Evolutionary conservation across 345 rosid genomes (phyloP), one percentile per base, ranked within the genome.

Genomic region (Gossypium arboreum): DNA sequence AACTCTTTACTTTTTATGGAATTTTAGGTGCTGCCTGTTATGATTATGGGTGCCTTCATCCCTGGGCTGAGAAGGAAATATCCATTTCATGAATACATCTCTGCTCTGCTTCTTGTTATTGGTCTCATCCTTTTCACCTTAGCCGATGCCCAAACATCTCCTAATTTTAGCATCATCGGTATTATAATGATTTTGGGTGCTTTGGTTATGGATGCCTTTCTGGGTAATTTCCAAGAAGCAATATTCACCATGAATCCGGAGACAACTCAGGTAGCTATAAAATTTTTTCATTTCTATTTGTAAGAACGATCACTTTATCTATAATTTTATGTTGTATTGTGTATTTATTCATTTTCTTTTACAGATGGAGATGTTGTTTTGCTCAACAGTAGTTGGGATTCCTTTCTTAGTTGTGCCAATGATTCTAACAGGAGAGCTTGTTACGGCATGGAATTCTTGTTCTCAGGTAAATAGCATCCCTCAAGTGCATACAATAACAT

Each of bases 31-130:
- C 75, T 95, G 78, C 99, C 99, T 0, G 99, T 95, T 25, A 95
- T 93, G 99, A 71, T 95, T 62, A 95, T 93, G 97, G 99, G 97
- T 55, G 94, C 99, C 5, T 95, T 95, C 69, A 87, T 95, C 60
- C 99, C 99, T 0, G 98, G 99, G 8, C 72, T 95, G 59, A 86
- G 97, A 79, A 87, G 98, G 79, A 95, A 90, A 76, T 93, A 95
- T 63, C 94, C 99, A 0, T 43, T 80, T 78, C 92, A 89, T n/a
- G 99, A 95, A 75, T 95, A 95, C 74, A 29, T 93, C 27, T 91
- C 97, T 50, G 98, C 98, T 0, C 27, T 91, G 80, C 88, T 95
- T 78, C 84, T 95, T 12, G 92, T 95, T 64, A 85, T 84, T 67
- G 99, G 98, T 72, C 78, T 95, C 81, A 95, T 95, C 54, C 81